Base-by-base conservation (phyloP, 208 protist species). In the Leishmania mexicana region DNA sequence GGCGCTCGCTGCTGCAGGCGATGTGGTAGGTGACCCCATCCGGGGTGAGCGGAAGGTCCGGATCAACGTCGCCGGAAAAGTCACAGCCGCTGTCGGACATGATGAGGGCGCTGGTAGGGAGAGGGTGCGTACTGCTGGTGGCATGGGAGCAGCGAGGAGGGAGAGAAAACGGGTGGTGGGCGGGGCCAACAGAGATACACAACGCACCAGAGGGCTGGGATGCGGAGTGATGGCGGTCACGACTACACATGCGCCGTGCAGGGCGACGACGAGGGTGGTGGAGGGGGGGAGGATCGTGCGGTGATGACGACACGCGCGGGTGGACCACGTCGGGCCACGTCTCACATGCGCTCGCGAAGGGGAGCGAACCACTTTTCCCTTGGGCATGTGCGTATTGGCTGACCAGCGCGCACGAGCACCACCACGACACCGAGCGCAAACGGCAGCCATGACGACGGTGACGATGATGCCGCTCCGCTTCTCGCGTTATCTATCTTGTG, bases 1-100 rank as follows among this genome's bases (percentile, higher is more conserved):
- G 82, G 67, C 94, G 77, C 68, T 83, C 76, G 65, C 82, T 73
- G 24, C 47, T 86, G 81, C 83, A 86, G 24, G 79, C 86, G 49
- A 96, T 80, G 85, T 96, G 92, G 80, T 93, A 95, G 53, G 90
- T 90, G 38, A 87, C 42, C n/a, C 92, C 92, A 42, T 95, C 92
- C 13, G 87, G 60, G 35, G 85, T 88, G 60, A 95, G 77, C 45
- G 92, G 92, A 11, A 95, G 84, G 57, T 95, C 89, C 4, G 92
- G 88, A 76, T 95, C 89, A n/a, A 90, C 84, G 54, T 86, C 79
- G 64, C 54, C 62, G 5, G 84, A 84, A 38, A 49, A 67, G 28
- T 79, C 83, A 51, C 87, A 89, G 21, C 81, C 81, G 17, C 81
- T 71, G 74, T 90, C 87, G 28, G 85, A 85, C 87, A 90, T 89